These are phyloP conservation scores for Tilletia setariae DNA, from an alignment of 1,284 basidiomycete species.

Conservation along the genomic window DNA sequence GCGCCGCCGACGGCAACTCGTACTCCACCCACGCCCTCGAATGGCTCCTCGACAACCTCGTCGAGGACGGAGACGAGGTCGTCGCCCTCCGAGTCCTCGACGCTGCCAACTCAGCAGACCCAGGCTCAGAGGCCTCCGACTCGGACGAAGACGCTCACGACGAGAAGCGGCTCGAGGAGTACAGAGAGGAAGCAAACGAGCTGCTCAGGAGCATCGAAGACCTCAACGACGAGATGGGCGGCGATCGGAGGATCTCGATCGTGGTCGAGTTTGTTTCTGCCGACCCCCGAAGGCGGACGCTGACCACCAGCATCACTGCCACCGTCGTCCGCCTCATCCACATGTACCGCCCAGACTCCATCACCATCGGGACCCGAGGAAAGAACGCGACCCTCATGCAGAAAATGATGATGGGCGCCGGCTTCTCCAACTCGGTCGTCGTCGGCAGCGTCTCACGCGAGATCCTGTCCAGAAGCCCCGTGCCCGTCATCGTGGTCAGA, in stretches of 20 bases:
- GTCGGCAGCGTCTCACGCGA: constrained; percentile 24
- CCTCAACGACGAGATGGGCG: constrained; percentile 72
- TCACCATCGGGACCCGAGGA: constrained; percentile 88
- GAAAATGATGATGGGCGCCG: constrained; percentile 47
- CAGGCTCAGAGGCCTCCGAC: constrained; percentile 64
- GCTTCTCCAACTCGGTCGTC: constrained; percentile 8
- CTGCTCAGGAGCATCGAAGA: constrained; percentile 77
- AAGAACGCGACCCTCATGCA: constrained; percentile 48
- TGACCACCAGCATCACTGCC: constrained; percentile 65
- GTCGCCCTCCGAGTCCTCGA: constrained; percentile 88
- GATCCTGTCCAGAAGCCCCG: constrained; percentile 47
- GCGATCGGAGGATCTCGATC: constrained; percentile 76
- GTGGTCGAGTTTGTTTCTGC: constrained; percentile 93
- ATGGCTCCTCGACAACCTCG: constrained; percentile 69
- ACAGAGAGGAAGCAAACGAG: constrained; percentile 80
- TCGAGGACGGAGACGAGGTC: constrained; percentile 90
- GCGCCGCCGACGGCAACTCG: constrained; percentile 76
- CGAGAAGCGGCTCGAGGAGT: constrained; percentile 73
- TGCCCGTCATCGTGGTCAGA: constrained; percentile 52
- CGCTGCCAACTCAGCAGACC: constrained; percentile 28
- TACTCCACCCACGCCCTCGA: constrained; percentile 38
- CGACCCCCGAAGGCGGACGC: neutral
- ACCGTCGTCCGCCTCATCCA: constrained; percentile 76
- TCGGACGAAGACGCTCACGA: constrained; percentile 82
- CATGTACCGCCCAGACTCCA: constrained; percentile 87